Evolutionary conservation across 495 filamentous ascomycete species (phyloP).

Genomic region (Aspergillus sclerotiicarbonarius): DNA sequence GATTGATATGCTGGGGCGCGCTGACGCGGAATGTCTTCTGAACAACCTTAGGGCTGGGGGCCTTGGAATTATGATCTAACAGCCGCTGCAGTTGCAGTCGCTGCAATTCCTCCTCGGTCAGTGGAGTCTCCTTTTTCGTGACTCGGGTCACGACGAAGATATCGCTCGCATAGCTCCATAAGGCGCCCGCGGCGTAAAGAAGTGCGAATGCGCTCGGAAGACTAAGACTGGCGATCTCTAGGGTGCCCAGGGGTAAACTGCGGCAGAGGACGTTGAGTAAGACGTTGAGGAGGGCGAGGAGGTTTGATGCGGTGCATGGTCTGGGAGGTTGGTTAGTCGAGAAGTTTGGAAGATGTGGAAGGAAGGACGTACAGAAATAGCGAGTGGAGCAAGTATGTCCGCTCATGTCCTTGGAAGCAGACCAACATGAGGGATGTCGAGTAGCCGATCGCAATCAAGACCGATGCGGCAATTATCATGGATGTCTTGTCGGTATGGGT

Average conservation of each 20-base stretch:
- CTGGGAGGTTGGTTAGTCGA: conserved; percentile 19
- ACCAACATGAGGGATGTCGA: conserved; percentile 23
- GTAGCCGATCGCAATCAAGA: conserved; percentile 29
- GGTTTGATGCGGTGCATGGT: conserved; percentile 27
- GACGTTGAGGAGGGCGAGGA: conserved; percentile 33
- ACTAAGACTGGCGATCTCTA: conserved; percentile 24
- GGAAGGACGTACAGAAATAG: conserved; percentile 26
- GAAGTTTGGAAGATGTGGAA: not conserved
- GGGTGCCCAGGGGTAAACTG: conserved; percentile 22
- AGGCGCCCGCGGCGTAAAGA: conserved; percentile 26
- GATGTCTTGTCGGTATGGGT: conserved; percentile 18
- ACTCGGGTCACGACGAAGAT: conserved; percentile 7
- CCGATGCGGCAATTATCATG: conserved; percentile 19
- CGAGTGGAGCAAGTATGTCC: conserved; percentile 26
- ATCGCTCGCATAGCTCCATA: conserved; percentile 25
- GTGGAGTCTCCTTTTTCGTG: conserved; percentile 16
- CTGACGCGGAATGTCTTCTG: conserved; percentile 38
- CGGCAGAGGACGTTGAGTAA: conserved; percentile 33
- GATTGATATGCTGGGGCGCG: conserved; percentile 20
- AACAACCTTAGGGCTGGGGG: conserved; percentile 21
- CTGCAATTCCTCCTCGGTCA: conserved; percentile 40
- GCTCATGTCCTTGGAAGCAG: conserved; percentile 21
- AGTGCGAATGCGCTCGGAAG: conserved; percentile 26
- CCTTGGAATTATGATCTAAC: conserved; percentile 24
- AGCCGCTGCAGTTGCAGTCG: conserved; percentile 36